A percentile compares a stretch with the other conserved stretches of the same genome.
Conservation (phyloP, 2,329 filamentous ascomycete species). For the Malbranchea zuffiana region DNA sequence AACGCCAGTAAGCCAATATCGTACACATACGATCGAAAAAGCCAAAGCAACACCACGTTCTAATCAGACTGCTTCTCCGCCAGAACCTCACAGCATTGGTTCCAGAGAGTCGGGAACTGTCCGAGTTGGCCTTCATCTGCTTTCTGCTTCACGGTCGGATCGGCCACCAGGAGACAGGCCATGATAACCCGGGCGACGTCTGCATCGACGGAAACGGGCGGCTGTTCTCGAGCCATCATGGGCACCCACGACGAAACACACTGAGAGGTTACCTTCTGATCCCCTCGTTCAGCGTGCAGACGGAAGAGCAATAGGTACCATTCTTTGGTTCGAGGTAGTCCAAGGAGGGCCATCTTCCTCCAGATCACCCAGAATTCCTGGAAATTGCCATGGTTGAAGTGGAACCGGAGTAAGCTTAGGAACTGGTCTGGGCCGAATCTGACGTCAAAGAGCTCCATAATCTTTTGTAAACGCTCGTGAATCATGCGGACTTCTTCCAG, state of each 20-base stretch:
- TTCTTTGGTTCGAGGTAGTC: slow-evolving; percentile 38
- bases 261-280: slow-evolving; percentile 37
- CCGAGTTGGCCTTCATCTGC: slow-evolving; percentile 12
- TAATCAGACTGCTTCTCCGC: slow-evolving; percentile 18
- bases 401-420: slow-evolving; percentile 23
- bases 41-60: no score
- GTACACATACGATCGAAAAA: no score
- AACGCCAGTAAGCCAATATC: no score
- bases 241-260: slow-evolving; percentile 44
- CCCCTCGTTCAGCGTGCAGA: slow-evolving; percentile 36
- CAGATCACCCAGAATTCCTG: slow-evolving; percentile 52
- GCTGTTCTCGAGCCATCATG: slow-evolving; percentile 49
- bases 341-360: slow-evolving; percentile 43
- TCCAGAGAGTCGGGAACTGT: slow-evolving; percentile 12
- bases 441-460: slow-evolving; percentile 22
- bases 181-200: slow-evolving; percentile 41
- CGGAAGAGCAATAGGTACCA: slow-evolving; percentile 48
- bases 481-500: slow-evolving; percentile 13
- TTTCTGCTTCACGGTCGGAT: slow-evolving; percentile 39
- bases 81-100: slow-evolving; percentile 9
- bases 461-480: slow-evolving; percentile 20
- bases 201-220: slow-evolving; percentile 38
- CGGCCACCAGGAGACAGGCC: slow-evolving; percentile 45
- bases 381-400: slow-evolving; percentile 40
- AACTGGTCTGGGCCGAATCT: slow-evolving; percentile 23